Evolutionary conservation across 345 rosid species (phyloP), one percentile per base, ranked within the genome.

Genomic region (Euclidium syriacum): DNA sequence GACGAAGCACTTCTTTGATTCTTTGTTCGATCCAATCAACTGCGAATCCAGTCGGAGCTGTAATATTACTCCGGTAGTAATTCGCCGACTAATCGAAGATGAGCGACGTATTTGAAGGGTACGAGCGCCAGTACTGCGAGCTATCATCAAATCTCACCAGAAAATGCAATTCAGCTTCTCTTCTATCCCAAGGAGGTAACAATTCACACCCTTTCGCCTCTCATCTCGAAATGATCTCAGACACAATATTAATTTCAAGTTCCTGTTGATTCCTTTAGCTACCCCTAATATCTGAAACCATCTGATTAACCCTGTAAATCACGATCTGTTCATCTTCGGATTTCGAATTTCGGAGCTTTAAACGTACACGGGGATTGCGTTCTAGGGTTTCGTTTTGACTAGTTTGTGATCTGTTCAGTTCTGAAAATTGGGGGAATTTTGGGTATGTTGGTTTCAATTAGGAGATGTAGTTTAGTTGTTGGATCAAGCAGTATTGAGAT

Each of bases 101-200:
- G 96, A 88, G 90, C 49, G 85, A 79, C 43, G 94, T 86, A 6
- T 86, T 86, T 56, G 90, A 89, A 65, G 90, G 88, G 29, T 88
- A 88, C 80, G 96, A 85, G 75, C 89, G 91, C 6, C 91, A 83
- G 54, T 88, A 88, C 79, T 88, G 96, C 73, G 91, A 88, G 68
- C 86, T 88, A 73, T 88, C 96, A 11, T 79, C 90, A 10, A 79
- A 72, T 77, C 85, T 88, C 61, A 81, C 88, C 65, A 63, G 84
- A 15, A 88, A 80, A 73, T 85, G 94, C 80, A 68, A 70, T 71
- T 72, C 87, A 4, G 68, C 82, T 67, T 70, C 87, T 50, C 77
- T 78, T 35, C 74, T 86, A 17, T 16, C 78, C 19, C 80, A 73
- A 29, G 75, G 73, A 79, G 88, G 90, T 80, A 76, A 24, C 10